Evolutionary conservation across 176 grass and related monocot genomes (phyloP).

Genomic region (Triticum urartu): DNA sequence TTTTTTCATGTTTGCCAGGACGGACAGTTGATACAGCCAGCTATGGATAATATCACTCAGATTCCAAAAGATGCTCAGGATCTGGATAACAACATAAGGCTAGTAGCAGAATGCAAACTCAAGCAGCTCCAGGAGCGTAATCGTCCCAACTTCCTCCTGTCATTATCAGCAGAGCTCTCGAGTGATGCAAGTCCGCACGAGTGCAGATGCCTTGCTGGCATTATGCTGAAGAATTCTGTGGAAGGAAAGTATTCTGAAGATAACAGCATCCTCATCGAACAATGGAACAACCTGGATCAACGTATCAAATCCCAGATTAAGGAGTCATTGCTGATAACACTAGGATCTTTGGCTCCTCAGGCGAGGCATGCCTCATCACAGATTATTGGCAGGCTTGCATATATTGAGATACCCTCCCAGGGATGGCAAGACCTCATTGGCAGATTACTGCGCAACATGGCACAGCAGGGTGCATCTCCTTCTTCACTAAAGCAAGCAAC

Average conservation of each 20-base stretch:
- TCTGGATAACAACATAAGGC: slow-evolving; percentile 57
- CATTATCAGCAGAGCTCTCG: slow-evolving; percentile 70
- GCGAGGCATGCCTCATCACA: slow-evolving; percentile 84
- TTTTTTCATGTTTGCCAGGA: slow-evolving; percentile 11
- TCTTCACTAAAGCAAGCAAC: slow-evolving; percentile 73
- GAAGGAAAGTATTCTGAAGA: slow-evolving; percentile 60
- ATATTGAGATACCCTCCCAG: slow-evolving; percentile 64
- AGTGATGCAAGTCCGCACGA: slow-evolving; percentile 60
- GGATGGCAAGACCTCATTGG: slow-evolving; percentile 81
- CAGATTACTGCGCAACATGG: slow-evolving; percentile 67
- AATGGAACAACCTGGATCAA: slow-evolving; percentile 64
- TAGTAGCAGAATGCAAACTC: slow-evolving; percentile 56
- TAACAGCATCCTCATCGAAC: slow-evolving; percentile 50
- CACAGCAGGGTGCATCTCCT: slow-evolving; percentile 43
- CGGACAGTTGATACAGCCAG: slow-evolving; percentile 29
- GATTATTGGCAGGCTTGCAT: slow-evolving; percentile 86
- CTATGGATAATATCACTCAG: slow-evolving; percentile 71
- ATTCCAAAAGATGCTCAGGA: slow-evolving; percentile 67
- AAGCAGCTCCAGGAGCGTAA: slow-evolving; percentile 79
- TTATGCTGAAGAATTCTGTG: slow-evolving; percentile 76
- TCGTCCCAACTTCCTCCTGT: slow-evolving; percentile 78
- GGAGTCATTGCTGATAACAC: slow-evolving; percentile 72
- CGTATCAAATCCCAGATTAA: slow-evolving; percentile 70
- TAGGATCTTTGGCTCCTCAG: slow-evolving; percentile 61
- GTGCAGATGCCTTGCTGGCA: slow-evolving; percentile 74